Base-by-base conservation (phyloP, 2,329 filamentous ascomycete genomes). In the Colletotrichum sidae region DNA sequence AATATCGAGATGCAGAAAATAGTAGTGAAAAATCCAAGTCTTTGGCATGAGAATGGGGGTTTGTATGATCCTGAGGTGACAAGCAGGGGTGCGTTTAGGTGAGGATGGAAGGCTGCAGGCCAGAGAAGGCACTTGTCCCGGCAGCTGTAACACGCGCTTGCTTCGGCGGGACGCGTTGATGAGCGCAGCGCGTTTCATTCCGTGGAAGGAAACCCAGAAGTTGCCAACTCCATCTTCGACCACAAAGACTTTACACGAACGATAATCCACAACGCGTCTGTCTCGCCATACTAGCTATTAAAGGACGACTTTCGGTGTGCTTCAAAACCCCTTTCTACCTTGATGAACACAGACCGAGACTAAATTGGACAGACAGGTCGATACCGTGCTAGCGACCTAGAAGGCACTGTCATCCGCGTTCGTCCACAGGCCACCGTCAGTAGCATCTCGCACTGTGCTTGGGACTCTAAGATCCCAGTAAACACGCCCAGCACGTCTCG, bases 101-200 rank as follows among this genome's bases (percentile, higher is more conserved):
- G 33, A 55, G 53, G 53, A 38, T 12, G 38, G 25, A 41, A 12
- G 25, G 42, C 17, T 12, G 56, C 15, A 46, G 42, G 35, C 42
- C 33, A 45, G 33, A 42, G 33, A 50, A 55, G 57, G 57, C 50
- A 47, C 60, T 59, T 50, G 53, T 39, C 42, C 39, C 35, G 38
- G 52, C 38, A 3, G 37, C 15, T 38, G 38, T 47, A 38, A 53
- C 37, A 65, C 60, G 60, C 60, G 64, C 49, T 67, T 42, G 55
- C 54, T 58, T 45, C 17, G 33, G 53, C 37, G 42, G 49, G 61
- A 67, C 65, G 65, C 65, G 65, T 52, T 61, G 55, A 65, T 60
- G 55, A 62, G 62, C 58, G 38, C 58, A 60, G 56, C 62, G 58
- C 58, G 62, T 65, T 65, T 65, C 58, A 53, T 47, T 65, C 58